Conservation (phyloP, 305 asterid genomes). For the Vinca major region DNA sequence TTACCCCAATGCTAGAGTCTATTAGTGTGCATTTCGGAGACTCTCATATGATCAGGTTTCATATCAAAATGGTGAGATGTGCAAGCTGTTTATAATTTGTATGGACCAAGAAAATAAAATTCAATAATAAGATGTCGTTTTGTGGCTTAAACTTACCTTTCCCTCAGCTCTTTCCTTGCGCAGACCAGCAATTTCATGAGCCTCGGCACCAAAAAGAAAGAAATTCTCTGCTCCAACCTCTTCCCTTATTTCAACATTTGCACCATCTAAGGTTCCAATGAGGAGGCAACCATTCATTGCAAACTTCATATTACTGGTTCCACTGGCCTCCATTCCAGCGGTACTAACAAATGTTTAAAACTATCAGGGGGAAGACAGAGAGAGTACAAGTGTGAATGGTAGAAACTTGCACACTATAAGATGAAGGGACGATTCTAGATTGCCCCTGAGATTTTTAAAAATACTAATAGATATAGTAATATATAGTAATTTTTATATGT, state of each 20-base stretch:
- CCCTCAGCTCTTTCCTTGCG: conserved; percentile 59
- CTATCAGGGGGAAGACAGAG: no score
- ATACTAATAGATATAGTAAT: no score
- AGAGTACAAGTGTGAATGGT: no score
- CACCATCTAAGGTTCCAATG: conserved; percentile 62
- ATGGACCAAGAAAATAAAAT: neutral
- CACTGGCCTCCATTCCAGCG: conserved; percentile 77
- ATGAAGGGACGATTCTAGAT: no score
- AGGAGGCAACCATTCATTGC: conserved; percentile 59
- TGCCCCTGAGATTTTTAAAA: no score
- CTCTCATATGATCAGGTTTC: neutral
- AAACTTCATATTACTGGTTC: conserved; percentile 69
- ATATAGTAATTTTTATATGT: no score
- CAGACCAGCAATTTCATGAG: conserved; percentile 49
- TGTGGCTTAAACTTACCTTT: conserved; percentile 30
- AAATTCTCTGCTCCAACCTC: conserved; percentile 57
- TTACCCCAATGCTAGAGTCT: no score
- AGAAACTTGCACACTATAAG: no score
- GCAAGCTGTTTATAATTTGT: neutral
- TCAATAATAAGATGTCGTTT: neutral
- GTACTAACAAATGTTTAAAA: conserved; percentile 17
- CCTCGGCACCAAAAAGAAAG: conserved; percentile 52
- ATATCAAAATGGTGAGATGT: neutral
- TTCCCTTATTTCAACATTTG: conserved; percentile 58
- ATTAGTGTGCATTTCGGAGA: neutral